A percentile compares a stretch with the other conserved stretches of the same genome.
Evolutionary conservation across 352 stramenopile genomes (phyloP).

Genomic region (Elongisporangium prolatum): DNA sequence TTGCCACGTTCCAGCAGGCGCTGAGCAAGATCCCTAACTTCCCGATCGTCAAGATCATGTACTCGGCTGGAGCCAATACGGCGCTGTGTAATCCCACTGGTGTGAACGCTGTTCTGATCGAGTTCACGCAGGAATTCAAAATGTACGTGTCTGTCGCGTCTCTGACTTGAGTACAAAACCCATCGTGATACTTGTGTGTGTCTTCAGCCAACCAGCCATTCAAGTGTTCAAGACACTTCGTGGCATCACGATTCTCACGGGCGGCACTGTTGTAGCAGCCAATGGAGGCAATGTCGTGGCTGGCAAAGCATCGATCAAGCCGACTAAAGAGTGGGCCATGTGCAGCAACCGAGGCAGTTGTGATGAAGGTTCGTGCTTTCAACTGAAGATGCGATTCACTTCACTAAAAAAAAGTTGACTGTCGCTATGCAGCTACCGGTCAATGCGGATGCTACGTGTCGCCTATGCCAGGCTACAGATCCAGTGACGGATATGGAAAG

Average conservation of each 20-base stretch:
- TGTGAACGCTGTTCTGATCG: slow-evolving; percentile 50
- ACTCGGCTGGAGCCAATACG: slow-evolving; percentile 17
- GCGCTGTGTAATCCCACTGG: slow-evolving; percentile 35
- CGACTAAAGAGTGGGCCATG: slow-evolving; percentile 86
- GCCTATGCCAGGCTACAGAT: slow-evolving; percentile 78
- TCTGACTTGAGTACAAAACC: background rate
- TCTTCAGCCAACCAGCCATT: slow-evolving; percentile 47
- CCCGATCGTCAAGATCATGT: slow-evolving; percentile 44
- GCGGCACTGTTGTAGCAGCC: slow-evolving; percentile 46
- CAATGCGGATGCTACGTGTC: slow-evolving; percentile 49
- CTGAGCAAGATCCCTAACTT: slow-evolving; percentile 32
- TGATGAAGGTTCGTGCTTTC: slow-evolving; percentile 34
- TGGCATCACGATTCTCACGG: slow-evolving; percentile 26
- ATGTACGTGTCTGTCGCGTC: slow-evolving; percentile 27
- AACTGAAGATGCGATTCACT: slow-evolving; percentile 18
- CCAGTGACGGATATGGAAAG: slow-evolving; percentile 85
- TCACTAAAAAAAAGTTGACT: slow-evolving; percentile 3
- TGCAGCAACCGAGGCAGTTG: slow-evolving; percentile 90
- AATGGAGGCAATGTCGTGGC: slow-evolving; percentile 37
- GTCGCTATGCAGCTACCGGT: slow-evolving; percentile 27
- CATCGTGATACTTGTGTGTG: slow-evolving; percentile 1
- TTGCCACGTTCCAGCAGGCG: slow-evolving; percentile 41
- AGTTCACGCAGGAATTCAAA: slow-evolving; percentile 58
- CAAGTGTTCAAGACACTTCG: slow-evolving; percentile 44
- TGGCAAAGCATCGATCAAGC: slow-evolving; percentile 42